Conservation (phyloP, 2,329 filamentous ascomycete genomes). For the Neofusicoccum laricinum region DNA sequence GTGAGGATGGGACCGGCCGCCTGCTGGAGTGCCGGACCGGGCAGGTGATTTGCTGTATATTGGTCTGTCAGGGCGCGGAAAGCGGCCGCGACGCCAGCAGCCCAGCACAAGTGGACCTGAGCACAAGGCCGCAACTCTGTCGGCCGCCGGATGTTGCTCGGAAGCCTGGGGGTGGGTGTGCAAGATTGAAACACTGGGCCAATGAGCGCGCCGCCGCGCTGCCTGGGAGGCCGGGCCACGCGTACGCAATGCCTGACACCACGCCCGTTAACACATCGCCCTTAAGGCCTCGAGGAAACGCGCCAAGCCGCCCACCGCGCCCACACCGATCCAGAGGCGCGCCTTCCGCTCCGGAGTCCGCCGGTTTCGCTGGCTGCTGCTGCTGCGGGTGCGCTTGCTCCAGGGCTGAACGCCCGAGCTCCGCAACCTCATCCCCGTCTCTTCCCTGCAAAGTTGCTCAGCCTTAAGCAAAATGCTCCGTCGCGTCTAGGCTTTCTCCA, state of each 20-base stretch:
- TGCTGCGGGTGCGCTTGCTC: too few species aligned
- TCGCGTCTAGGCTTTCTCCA: not conserved
- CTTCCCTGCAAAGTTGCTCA: too few species aligned
- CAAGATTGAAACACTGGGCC: not conserved
- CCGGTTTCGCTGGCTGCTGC: too few species aligned
- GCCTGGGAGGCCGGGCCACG: not conserved
- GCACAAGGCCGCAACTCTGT: not conserved
- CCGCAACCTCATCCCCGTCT: too few species aligned
- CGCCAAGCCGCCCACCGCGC: too few species aligned
- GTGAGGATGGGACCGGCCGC: not conserved
- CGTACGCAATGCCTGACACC: conserved; percentile 6
- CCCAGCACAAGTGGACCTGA: not conserved
- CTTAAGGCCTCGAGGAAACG: too few species aligned
- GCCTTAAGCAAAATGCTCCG: too few species aligned
- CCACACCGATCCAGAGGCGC: too few species aligned
- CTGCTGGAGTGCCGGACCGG: not conserved
- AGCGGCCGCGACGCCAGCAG: not conserved
- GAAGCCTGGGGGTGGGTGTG: not conserved
- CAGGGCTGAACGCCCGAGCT: too few species aligned
- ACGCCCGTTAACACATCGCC: too few species aligned
- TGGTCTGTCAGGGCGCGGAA: not conserved
- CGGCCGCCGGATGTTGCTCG: not conserved
- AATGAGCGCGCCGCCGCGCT: not conserved
- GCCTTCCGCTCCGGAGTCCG: too few species aligned
- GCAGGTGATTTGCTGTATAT: not conserved